phyloP scores from a whole-genome alignment of 2,329 filamentous ascomycete genomes.

The Ascomycota sp. region DNA sequence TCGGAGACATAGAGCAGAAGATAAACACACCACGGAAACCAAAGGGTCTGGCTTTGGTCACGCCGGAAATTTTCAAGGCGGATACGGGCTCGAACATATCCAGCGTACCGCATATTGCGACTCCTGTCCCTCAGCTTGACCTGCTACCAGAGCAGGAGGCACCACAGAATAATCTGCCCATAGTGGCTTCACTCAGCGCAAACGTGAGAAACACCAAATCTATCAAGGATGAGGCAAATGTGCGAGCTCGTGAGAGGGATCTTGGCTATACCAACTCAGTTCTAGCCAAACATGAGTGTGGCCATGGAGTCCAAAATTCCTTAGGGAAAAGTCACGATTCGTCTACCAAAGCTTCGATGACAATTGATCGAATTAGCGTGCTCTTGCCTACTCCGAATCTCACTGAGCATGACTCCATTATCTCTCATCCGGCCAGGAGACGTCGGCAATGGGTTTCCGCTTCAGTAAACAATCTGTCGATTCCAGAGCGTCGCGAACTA shows the following conservation, averaged over 20 bases:
- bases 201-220: constrained; percentile 11
- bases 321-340: constrained; percentile 1
- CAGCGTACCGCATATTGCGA: constrained; percentile 4
- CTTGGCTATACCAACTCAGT: constrained; percentile 17
- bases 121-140: constrained; percentile 6
- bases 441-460: not conserved
- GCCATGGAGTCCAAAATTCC: constrained; percentile 1
- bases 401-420: constrained; percentile 3
- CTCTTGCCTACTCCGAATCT: constrained; percentile 11
- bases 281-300: constrained; percentile 28
- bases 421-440: constrained; percentile 7
- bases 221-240: constrained; percentile 6
- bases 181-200: constrained; percentile 16
- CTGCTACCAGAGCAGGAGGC: constrained; percentile 1
- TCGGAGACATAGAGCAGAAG: constrained; percentile 17
- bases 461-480: constrained; percentile 7
- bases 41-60: constrained; percentile 3
- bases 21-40: constrained; percentile 17
- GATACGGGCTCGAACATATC: constrained; percentile 1
- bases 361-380: constrained; percentile 11
- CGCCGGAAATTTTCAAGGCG: not conserved
- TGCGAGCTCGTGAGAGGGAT: constrained; percentile 5
- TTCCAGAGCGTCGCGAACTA: constrained; percentile 20
- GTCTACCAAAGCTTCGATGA: constrained; percentile 1
- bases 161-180: constrained; percentile 7